Conservation (phyloP, 352 stramenopile genomes). For the Globisporangium polare region DNA sequence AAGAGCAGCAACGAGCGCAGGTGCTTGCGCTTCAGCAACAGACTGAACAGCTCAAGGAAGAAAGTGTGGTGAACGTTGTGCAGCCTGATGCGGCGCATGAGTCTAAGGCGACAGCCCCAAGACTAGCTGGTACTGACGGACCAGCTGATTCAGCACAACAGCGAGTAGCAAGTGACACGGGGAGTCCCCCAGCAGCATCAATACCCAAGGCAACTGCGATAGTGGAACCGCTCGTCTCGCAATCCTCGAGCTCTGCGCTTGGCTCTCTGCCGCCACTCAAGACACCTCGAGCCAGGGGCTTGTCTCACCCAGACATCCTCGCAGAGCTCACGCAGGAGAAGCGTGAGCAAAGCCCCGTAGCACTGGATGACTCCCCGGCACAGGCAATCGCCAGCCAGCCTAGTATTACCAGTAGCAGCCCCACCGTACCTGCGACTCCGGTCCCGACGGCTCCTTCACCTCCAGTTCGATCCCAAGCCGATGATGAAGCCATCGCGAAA, state of each 20-base stretch:
- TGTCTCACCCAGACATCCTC: conserved; percentile 12
- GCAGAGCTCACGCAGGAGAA: conserved; percentile 7
- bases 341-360: neutral
- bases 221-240: neutral
- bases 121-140: neutral
- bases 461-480: neutral
- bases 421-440: neutral
- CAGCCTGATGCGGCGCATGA: neutral
- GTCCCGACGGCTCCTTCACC: neutral
- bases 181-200: neutral
- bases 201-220: neutral
- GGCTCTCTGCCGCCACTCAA: conserved; percentile 12
- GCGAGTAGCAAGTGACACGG: neutral
- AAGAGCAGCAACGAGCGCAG: conserved; percentile 21
- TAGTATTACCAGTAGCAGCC: neutral
- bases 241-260: neutral
- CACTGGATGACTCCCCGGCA: neutral
- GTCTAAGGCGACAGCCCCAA: neutral
- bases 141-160: neutral
- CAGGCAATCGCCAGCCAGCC: neutral
- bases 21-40: conserved; percentile 14
- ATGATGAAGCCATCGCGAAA: conserved; percentile 27
- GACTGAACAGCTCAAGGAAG: neutral
- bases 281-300: conserved; percentile 10
- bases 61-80: neutral